Percentiles rank a stretch among this genome's conserved stretches.
phyloP scores from a whole-genome alignment of 2,329 filamentous ascomycete species.

The Xylaria polymorpha region DNA sequence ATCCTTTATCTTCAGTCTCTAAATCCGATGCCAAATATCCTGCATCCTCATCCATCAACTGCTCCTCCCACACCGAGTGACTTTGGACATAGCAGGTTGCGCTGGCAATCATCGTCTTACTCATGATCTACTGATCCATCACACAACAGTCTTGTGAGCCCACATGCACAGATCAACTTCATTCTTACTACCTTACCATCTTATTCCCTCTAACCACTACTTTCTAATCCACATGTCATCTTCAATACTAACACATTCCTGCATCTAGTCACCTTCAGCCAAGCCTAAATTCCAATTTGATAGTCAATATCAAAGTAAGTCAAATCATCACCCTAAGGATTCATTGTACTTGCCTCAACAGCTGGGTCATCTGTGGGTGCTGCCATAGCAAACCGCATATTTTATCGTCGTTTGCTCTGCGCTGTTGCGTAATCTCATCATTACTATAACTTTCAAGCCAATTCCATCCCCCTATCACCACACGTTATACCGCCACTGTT shows the following conservation, averaged over 20 bases:
- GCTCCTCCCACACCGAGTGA: not conserved
- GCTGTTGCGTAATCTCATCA: too few species aligned
- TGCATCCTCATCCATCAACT: not conserved
- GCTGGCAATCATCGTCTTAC: not conserved
- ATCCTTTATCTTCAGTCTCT: not conserved
- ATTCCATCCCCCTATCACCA: not conserved
- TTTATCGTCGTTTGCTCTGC: not conserved
- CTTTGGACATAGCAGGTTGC: not conserved
- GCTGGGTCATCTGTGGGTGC: not conserved
- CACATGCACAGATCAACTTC: not conserved
- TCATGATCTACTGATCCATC: not conserved
- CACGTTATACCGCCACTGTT: not conserved
- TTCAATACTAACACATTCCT: conserved; percentile 4
- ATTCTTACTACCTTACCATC: not conserved
- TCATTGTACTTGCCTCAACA: not conserved
- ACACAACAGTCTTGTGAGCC: not conserved
- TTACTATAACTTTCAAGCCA: not conserved
- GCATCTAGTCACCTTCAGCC: not conserved
- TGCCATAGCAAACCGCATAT: not conserved
- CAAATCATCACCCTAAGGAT: not conserved
- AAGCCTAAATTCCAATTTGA: not conserved
- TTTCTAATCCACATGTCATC: not conserved
- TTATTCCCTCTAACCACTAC: not conserved
- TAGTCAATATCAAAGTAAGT: conserved; percentile 16
- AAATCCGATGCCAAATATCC: not conserved